A percentile compares a stretch with the other conserved stretches of the same genome.
Evolutionary conservation across 805 yeast species (phyloP).

Genomic region (Ogataea haglerorum): DNA sequence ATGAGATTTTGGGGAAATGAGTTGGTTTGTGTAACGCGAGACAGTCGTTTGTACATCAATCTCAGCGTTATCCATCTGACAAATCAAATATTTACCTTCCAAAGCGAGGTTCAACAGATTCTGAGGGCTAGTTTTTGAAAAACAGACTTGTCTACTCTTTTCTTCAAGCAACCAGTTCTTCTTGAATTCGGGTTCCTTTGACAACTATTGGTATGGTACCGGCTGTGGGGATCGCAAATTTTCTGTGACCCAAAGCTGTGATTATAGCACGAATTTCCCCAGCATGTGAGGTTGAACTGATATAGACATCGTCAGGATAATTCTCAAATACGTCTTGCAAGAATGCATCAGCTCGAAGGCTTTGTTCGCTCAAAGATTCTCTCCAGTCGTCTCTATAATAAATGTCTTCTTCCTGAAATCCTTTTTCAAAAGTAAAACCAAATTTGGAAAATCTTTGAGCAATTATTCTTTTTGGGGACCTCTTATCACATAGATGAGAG

Average conservation of each 20-base stretch:
- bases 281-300: slow-evolving; percentile 57
- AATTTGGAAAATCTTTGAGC: slow-evolving; percentile 37
- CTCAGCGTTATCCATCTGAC: no score
- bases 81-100: no score
- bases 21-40: neutral
- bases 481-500: slow-evolving; percentile 55
- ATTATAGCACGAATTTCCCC: slow-evolving; percentile 55
- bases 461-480: slow-evolving; percentile 41
- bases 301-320: slow-evolving; percentile 30
- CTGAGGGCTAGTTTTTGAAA: no score
- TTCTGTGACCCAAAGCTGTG: slow-evolving; percentile 51
- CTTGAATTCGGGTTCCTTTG: slow-evolving; percentile 34
- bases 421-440: slow-evolving; percentile 43
- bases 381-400: slow-evolving; percentile 43
- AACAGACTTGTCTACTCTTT: neutral
- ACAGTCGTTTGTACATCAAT: no score
- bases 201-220: slow-evolving; percentile 62
- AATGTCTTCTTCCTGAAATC: slow-evolving; percentile 47
- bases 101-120: no score
- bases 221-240: slow-evolving; percentile 59
- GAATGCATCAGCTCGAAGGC: slow-evolving; percentile 44
- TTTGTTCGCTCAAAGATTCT: slow-evolving; percentile 49
- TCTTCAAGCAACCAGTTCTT: neutral
- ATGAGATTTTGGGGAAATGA: slow-evolving; percentile 16
- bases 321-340: slow-evolving; percentile 41